Conservation (phyloP, 345 rosid species). For the Eucalyptus regnans region DNA sequence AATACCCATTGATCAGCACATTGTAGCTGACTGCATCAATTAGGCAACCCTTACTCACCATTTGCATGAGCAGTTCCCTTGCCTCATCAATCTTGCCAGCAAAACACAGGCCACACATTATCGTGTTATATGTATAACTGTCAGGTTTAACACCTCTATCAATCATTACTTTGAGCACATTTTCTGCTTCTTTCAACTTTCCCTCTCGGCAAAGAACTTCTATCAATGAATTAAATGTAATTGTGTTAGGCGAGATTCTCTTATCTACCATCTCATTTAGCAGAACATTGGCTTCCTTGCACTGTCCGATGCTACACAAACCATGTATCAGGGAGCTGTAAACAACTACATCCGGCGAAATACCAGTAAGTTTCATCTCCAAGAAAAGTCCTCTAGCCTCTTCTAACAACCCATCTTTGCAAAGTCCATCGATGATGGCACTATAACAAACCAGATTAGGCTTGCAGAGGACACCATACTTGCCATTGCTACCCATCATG, state of each 20-base stretch:
- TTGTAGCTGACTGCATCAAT: slow-evolving; percentile 3
- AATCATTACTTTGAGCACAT: slow-evolving; percentile 1
- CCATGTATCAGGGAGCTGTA: slow-evolving; percentile 6
- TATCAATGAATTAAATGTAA: slow-evolving; percentile 2
- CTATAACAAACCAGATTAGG: slow-evolving; percentile 2
- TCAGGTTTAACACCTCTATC: not conserved
- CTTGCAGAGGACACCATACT: not conserved
- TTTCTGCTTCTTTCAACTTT: slow-evolving; percentile 6
- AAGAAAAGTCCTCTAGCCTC: slow-evolving; percentile 16
- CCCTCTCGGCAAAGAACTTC: slow-evolving; percentile 2
- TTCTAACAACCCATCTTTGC: slow-evolving; percentile 8
- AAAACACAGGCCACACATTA: slow-evolving; percentile 6
- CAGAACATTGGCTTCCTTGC: slow-evolving; percentile 3
- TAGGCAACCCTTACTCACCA: not conserved
- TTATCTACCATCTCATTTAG: slow-evolving; percentile 7
- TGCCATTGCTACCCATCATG: not conserved
- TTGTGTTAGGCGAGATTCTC: not conserved
- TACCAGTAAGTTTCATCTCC: slow-evolving; percentile 14
- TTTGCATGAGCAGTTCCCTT: not conserved
- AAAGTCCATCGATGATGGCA: slow-evolving; percentile 14
- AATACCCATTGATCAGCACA: slow-evolving; percentile 2
- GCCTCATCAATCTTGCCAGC: not conserved
- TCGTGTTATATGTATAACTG: not conserved
- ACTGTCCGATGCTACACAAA: not conserved
- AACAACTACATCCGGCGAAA: slow-evolving; percentile 5